Evolutionary conservation across 768 basidiomycete species (phyloP).

Genomic region (Ramaria sp.): DNA sequence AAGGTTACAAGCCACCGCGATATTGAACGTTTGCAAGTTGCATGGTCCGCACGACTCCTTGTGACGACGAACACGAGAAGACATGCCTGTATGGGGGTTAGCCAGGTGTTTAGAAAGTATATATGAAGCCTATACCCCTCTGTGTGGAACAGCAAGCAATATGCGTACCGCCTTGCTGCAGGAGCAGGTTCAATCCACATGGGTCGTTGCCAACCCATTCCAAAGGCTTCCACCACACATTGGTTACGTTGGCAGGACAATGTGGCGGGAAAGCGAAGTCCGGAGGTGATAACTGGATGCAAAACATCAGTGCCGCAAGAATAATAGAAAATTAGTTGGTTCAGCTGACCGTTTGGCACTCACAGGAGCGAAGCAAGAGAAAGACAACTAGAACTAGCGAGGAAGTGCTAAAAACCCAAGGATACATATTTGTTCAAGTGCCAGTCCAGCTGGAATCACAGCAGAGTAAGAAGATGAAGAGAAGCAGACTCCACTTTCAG

Average conservation of each 20-base stretch:
- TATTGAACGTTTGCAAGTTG: neutral
- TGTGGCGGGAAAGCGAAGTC: neutral
- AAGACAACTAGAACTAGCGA: neutral
- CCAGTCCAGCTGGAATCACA: neutral
- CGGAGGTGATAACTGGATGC: neutral
- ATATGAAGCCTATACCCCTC: too few relatives aligned
- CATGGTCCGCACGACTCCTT: neutral
- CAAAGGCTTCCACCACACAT: neutral
- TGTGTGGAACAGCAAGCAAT: too few relatives aligned
- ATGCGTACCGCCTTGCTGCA: too few relatives aligned
- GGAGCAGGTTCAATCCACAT: too few relatives aligned
- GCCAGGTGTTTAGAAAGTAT: too few relatives aligned
- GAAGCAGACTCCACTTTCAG: neutral
- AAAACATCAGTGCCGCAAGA: neutral
- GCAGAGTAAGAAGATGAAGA: neutral
- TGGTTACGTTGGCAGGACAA: neutral
- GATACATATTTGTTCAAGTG: neutral
- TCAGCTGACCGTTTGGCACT: neutral
- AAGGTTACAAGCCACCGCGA: neutral
- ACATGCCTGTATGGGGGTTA: neutral
- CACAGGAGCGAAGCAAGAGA: neutral
- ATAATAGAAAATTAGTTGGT: neutral
- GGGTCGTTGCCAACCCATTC: too few relatives aligned
- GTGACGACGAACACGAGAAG: neutral
- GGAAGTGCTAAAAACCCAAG: neutral